phyloP scores from a whole-genome alignment of 2,329 filamentous ascomycete genomes.

The Hypomyces perniciosus region DNA sequence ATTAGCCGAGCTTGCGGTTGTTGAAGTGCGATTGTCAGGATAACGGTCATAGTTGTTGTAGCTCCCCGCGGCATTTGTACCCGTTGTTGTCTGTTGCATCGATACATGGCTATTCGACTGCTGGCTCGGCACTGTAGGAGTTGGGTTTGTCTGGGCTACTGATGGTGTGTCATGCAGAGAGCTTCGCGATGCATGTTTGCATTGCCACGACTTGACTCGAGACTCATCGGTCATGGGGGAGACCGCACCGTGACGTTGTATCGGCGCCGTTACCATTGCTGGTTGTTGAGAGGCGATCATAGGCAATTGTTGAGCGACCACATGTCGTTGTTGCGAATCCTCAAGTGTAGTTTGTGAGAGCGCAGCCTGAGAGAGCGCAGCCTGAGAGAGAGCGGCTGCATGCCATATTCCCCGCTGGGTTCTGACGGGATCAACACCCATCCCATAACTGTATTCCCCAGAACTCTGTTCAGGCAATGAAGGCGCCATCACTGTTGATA shows the following conservation, averaged over 20 bases:
- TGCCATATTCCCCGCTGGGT: conserved; percentile 1
- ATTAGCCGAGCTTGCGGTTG: conserved; percentile 4
- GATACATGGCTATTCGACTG: neutral
- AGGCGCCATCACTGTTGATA: conserved; percentile 1
- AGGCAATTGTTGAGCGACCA: conserved; percentile 24
- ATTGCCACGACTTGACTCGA: conserved; percentile 29
- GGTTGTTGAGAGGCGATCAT: conserved; percentile 17
- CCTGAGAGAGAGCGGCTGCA: conserved; percentile 9
- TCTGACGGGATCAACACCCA: neutral
- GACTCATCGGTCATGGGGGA: conserved; percentile 26
- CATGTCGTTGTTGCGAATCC: conserved; percentile 23
- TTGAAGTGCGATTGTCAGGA: conserved; percentile 7
- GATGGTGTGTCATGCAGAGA: conserved; percentile 21
- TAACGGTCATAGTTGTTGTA: conserved; percentile 20
- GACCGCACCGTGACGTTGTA: conserved; percentile 24
- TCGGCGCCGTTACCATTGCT: conserved; percentile 11
- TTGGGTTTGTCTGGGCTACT: conserved; percentile 1
- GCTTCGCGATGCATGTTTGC: conserved; percentile 26
- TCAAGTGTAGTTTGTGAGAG: conserved; percentile 17
- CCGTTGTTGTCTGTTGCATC: neutral
- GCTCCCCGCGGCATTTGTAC: conserved; percentile 6
- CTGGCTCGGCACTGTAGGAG: conserved; percentile 6
- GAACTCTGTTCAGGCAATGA: conserved; percentile 6
- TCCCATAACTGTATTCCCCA: conserved; percentile 1
- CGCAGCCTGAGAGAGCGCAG: conserved; percentile 13